Evolutionary conservation across 192 early-diverging fungal species (phyloP).

Genomic region (Coemansia reversa): DNA sequence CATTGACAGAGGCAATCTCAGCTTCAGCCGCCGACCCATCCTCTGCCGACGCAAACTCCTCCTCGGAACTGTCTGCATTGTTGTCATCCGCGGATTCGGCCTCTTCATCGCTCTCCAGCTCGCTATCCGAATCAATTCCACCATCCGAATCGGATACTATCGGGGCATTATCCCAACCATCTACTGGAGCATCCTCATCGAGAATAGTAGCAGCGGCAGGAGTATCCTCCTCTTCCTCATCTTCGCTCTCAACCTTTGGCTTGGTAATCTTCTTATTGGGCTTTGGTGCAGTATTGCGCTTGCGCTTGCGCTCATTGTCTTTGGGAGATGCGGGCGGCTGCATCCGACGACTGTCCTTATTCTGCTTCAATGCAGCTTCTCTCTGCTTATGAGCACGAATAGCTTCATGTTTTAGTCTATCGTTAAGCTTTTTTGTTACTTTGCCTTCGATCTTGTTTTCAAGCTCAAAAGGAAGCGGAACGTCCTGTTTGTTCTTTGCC

Average conservation of each 20-base stretch:
- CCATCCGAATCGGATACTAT: slow-evolving; percentile 55
- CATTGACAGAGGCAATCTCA: slow-evolving; percentile 46
- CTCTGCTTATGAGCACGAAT: slow-evolving; percentile 33
- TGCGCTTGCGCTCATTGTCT: slow-evolving; percentile 11
- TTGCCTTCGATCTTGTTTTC: slow-evolving; percentile 50
- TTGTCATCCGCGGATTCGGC: slow-evolving; percentile 18
- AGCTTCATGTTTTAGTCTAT: slow-evolving; percentile 35
- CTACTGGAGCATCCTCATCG: slow-evolving; percentile 29
- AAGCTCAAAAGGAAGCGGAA: slow-evolving; percentile 40
- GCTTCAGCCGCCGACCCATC: slow-evolving; percentile 17
- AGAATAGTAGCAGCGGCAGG: neutral
- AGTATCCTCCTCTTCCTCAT: slow-evolving; percentile 55
- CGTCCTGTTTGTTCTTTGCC: slow-evolving; percentile 55
- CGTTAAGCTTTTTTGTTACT: slow-evolving; percentile 39
- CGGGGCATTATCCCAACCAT: slow-evolving; percentile 50
- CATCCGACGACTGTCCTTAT: neutral
- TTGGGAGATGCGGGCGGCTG: slow-evolving; percentile 17
- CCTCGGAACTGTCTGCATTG: slow-evolving; percentile 18
- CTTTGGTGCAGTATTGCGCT: slow-evolving; percentile 8
- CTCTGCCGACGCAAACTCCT: slow-evolving; percentile 5
- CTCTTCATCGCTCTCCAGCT: slow-evolving; percentile 32
- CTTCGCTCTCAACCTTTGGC: slow-evolving; percentile 30
- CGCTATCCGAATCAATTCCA: slow-evolving; percentile 51
- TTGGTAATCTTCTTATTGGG: slow-evolving; percentile 6
- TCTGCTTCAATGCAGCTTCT: slow-evolving; percentile 11